Evolutionary conservation across 805 yeast species (phyloP).

Genomic region (Candida pini): DNA sequence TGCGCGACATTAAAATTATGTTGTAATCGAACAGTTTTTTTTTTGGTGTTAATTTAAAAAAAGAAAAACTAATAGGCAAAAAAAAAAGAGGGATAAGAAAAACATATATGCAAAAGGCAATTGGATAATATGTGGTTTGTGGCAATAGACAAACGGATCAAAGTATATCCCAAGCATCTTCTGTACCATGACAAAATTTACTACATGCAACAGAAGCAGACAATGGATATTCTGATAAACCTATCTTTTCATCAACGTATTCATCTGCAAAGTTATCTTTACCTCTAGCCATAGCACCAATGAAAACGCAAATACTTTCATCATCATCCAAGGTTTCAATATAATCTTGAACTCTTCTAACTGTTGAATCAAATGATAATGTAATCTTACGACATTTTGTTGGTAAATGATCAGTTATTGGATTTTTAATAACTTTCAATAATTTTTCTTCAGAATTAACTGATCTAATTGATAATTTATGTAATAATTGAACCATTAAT

Average conservation of each 20-base stretch:
- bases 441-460: constrained; percentile 94
- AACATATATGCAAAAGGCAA: too few species aligned
- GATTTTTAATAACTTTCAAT: constrained; percentile 91
- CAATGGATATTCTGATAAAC: constrained; percentile 90
- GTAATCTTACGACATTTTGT: constrained; percentile 93
- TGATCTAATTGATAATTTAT: constrained; percentile 86
- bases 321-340: constrained; percentile 73
- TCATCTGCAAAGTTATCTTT: constrained; percentile 97
- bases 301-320: constrained; percentile 95
- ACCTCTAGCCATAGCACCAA: constrained; percentile 99
- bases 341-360: constrained; percentile 83
- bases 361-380: constrained; percentile 85
- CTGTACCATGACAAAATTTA: constrained; percentile 97
- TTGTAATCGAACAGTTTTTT: too few species aligned
- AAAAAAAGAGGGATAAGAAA: too few species aligned
- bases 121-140: too few species aligned
- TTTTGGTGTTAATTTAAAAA: too few species aligned
- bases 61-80: too few species aligned
- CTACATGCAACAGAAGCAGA: constrained; percentile 98
- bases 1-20: too few species aligned
- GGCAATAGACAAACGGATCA: too few species aligned
- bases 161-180: constrained; percentile 94
- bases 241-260: constrained; percentile 92
- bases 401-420: constrained; percentile 94
- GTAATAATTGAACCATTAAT: constrained; percentile 93